Evolutionary conservation across 139 green algal genomes (phyloP), one percentile per base, ranked within the genome.

Genomic region (Chlorella sp.): DNA sequence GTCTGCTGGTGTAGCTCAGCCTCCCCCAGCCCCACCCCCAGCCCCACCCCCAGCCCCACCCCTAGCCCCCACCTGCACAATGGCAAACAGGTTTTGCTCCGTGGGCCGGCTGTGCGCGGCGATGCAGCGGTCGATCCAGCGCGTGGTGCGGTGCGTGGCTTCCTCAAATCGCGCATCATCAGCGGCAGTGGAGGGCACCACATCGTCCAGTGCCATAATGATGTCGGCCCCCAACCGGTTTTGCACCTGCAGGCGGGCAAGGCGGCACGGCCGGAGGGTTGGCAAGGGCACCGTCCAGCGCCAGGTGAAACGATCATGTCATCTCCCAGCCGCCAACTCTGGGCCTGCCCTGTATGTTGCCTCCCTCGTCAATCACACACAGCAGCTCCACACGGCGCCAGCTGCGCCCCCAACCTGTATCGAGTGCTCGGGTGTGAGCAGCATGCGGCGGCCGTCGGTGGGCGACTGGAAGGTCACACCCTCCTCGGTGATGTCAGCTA

Each of bases 101-200:
- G 85, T 78, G 8, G 94, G 92, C 28, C 96, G 90, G 28, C 70
- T 69, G 87, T 99, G 96, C 1, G 96, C 96, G 19, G 86, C 74
- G 43, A 99, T 96, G 93, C 97, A 99, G 58, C 97, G 94, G 85
- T 99, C 97, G 48, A 99, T 93, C 97, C 97, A 99, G 14, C 97
- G 89, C 32, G 92, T 93, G 36, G 95, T 98, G 64, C 97, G 91
- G 87, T 98, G 88, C 0, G 95, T 98, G 19, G 97, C 97, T 87
- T 99, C 96, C 82, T 94, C 89, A 80, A 99, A 98, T 7, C 97
- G 92, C 1, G 81, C 84, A 22, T 77, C 70, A 70, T 95, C 90
- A 28, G 54, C 82, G 11, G 77, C 68, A 1, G 87, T 86, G 56
- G 62, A 87, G 24, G 92, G 93, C 78, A 99, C 97, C 19, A 99